Percentiles rank a stretch among this genome's conserved stretches.
These are phyloP conservation scores for Solanum virginianum DNA, from an alignment of 257 asterid species.

Conservation along the genomic window DNA sequence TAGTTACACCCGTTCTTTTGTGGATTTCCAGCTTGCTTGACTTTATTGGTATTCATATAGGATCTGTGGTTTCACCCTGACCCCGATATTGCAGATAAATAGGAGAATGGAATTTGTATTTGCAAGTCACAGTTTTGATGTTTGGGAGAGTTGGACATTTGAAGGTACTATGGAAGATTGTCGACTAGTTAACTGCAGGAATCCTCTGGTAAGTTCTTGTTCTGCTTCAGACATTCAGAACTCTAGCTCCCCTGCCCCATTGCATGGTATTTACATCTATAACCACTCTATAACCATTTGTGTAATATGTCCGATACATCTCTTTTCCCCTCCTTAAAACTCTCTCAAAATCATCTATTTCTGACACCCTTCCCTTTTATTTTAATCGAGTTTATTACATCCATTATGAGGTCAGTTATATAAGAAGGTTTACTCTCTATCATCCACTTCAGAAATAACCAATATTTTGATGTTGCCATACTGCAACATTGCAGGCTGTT, in stretches of 20 bases:
- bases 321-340: not conserved
- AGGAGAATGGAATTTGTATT: slow-evolving; percentile 98
- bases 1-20: not conserved
- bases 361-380: not conserved
- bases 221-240: not conserved
- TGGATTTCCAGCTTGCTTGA: not conserved
- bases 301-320: not conserved
- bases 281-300: not conserved
- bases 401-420: not conserved
- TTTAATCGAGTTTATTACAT: not conserved
- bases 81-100: slow-evolving; percentile 55
- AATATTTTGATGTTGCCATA: not conserved
- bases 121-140: slow-evolving; percentile 96
- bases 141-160: slow-evolving; percentile 96
- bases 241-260: not conserved
- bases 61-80: not conserved
- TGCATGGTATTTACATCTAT: not conserved
- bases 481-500: slow-evolving; percentile 51
- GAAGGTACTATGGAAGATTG: slow-evolving; percentile 92
- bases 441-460: not conserved
- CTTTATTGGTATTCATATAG: not conserved
- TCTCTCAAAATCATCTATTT: not conserved
- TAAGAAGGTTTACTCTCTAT: not conserved
- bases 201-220: slow-evolving; percentile 62
- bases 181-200: slow-evolving; percentile 91